These are phyloP conservation scores for Eutreptiella sp. DNA, from an alignment of 208 protist species.

Conservation along the genomic window DNA sequence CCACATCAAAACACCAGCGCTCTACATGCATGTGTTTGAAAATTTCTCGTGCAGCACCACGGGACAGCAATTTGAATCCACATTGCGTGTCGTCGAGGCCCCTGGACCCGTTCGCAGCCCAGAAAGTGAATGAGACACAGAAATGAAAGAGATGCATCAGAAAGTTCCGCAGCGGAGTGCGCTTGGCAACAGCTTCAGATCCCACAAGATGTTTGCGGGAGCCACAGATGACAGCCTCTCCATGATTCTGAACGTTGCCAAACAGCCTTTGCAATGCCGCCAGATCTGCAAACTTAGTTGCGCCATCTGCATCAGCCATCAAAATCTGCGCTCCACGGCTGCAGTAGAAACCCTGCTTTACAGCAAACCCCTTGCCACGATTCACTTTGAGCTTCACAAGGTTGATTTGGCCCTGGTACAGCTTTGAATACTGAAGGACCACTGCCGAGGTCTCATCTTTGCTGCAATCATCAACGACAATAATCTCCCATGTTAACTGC, in stretches of 20 bases:
- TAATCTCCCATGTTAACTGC: conserved; percentile 41
- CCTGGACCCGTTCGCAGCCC: neutral
- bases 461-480: conserved; percentile 56
- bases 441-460: conserved; percentile 43
- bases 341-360: conserved; percentile 37
- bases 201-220: conserved; percentile 31
- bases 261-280: no score
- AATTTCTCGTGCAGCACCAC: conserved; percentile 31
- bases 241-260: no score
- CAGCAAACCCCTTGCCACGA: conserved; percentile 47
- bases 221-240: conserved; percentile 9
- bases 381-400: conserved; percentile 45
- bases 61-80: conserved; percentile 69
- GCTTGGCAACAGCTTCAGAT: conserved; percentile 16
- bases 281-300: conserved; percentile 54
- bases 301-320: conserved; percentile 68
- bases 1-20: conserved; percentile 67
- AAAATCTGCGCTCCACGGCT: conserved; percentile 47
- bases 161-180: conserved; percentile 34
- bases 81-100: conserved; percentile 69
- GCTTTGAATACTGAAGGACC: neutral
- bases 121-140: conserved; percentile 38
- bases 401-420: conserved; percentile 13
- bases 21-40: conserved; percentile 49
- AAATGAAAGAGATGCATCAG: conserved; percentile 64